Base-by-base conservation (phyloP, 495 filamentous ascomycete species). In the Aspergillus haitiensis region DNA sequence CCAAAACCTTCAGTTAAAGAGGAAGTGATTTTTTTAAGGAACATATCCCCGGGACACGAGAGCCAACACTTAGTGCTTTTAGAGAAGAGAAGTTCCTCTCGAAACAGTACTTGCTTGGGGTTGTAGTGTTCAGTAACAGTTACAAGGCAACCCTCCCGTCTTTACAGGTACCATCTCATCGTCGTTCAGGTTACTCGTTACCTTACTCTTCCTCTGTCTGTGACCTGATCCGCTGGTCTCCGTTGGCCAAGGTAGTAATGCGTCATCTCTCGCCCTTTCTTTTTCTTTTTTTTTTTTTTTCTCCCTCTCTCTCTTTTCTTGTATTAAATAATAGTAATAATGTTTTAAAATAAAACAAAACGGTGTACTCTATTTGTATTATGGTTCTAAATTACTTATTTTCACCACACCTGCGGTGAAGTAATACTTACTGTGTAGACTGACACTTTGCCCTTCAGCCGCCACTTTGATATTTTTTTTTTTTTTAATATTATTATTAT, bases 381-480 rank as follows among this genome's bases (percentile, higher is more conserved):
- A 27, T 27, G 21, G 21, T 27, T 27, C 21, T 27, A 27, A 27
- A 1, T 27, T 27, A 27, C 21, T 27, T 27, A 27, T 27, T 27
- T 27, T 27, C 21, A 27, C 21, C 21, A 27, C 21, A 10, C 34
- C 52, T 8, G 10, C 37, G 9, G 37, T n/a, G 9, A 40, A 4
- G 37, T 11, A 40, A 40, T 40, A 40, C 2, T 40, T 40, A 40
- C 5, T 40, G 9, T 40, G n/a, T 40, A 11, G 1, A 11, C 37
- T 40, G 37, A 2, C 37, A 27, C 21, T 27, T 27, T 27, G 11
- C n/a, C 27, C 45, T n/a, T 36, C 6, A 21, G 21, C 21, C 21
- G 21, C 21, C 21, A 27, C 18, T 60, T 47, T 62, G 60, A 46
- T 65, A 62, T 63, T 65, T 62, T n/a, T n/a, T n/a, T 52, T 60